Base-by-base conservation (phyloP, 2,329 filamentous ascomycete genomes). In the Penicillium sp. region DNA sequence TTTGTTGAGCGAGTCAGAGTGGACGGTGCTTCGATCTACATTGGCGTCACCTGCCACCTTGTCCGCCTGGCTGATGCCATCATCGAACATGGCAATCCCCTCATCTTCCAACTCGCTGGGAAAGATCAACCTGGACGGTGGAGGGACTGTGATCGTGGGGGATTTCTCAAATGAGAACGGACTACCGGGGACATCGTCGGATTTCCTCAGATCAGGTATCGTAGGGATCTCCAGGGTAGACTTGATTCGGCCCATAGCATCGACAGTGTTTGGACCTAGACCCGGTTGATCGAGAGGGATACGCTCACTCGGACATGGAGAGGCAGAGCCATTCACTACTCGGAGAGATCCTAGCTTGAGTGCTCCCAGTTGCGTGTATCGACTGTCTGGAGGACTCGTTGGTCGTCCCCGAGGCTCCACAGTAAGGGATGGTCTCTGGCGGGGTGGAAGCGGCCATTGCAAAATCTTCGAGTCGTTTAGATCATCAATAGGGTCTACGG, bases 321-420 rank as follows among this genome's bases (percentile, higher is more conserved):
- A 78, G n/a, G 68, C 68, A 25, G 73, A 73, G 5, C 74, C 73
- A 58, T 78, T 78, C 6, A 78, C 76, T 7, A 78, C 73, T 25
- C 76, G 74, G 33, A 78, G 57, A n/a, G 76, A 77, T 10, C 76
- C 76, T 26, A 76, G 61, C 52, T 78, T 78, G n/a, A 78, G 67
- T 6, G 71, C 71, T 19, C 76, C 76, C n/a, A 78, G 60, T 58
- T 78, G 76, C n/a, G 76, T 76, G 58, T 78, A 78, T 67, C 71
- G 51, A 66, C 69, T 43, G 70, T 75, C 60, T 52, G 70, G 40
- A 58, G 76, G 59, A 67, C 76, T 60, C 59, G 63, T 52, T 61
- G 73, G 51, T 68, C 71, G 57, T 45, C 30, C 48, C 38, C 65
- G 49, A 14, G 60, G 53, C 37, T 56, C 43, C 14, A 51, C 30